phyloP scores from a whole-genome alignment of 306 rosid genomes.

The Cercis canadensis region DNA sequence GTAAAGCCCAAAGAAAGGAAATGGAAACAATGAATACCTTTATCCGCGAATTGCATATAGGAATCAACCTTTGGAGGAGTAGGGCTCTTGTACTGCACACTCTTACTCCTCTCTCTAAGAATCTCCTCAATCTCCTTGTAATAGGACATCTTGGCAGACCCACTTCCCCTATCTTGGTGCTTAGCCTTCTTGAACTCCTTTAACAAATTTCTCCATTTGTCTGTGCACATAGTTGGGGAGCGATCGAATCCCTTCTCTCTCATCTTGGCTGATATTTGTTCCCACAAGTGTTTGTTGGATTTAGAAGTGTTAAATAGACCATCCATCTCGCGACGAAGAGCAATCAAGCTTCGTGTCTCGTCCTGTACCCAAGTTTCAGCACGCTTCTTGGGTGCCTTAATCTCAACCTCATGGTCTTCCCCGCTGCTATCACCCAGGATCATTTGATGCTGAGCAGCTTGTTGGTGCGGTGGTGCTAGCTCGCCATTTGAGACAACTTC shows the following conservation, averaged over 20 bases:
- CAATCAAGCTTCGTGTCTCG: slow-evolving; percentile 79
- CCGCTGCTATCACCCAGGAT: slow-evolving; percentile 81
- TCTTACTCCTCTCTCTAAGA: slow-evolving; percentile 72
- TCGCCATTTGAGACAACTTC: slow-evolving; percentile 65
- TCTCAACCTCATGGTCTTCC: slow-evolving; percentile 81
- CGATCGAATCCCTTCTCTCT: slow-evolving; percentile 90
- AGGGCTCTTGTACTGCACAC: slow-evolving; percentile 61
- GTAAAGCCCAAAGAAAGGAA: background rate
- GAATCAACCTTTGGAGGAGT: slow-evolving; percentile 79
- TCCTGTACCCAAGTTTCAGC: slow-evolving; percentile 99
- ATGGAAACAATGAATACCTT: slow-evolving; percentile 49
- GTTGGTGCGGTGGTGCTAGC: slow-evolving; percentile 42
- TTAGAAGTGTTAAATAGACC: slow-evolving; percentile 80
- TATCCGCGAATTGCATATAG: slow-evolving; percentile 80
- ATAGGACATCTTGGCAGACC: slow-evolving; percentile 86
- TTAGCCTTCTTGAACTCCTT: slow-evolving; percentile 96
- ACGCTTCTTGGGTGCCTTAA: slow-evolving; percentile 90
- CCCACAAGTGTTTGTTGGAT: slow-evolving; percentile 96
- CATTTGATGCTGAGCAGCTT: slow-evolving; percentile 54
- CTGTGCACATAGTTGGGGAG: slow-evolving; percentile 96
- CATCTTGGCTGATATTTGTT: slow-evolving; percentile 88
- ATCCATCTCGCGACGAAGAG: slow-evolving; percentile 78
- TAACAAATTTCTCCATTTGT: slow-evolving; percentile 91
- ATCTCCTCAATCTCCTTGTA: slow-evolving; percentile 93
- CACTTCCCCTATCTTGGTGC: slow-evolving; percentile 76